Conservation (phyloP, 2,329 filamentous ascomycete genomes). For the Aureobasidium sp. region DNA sequence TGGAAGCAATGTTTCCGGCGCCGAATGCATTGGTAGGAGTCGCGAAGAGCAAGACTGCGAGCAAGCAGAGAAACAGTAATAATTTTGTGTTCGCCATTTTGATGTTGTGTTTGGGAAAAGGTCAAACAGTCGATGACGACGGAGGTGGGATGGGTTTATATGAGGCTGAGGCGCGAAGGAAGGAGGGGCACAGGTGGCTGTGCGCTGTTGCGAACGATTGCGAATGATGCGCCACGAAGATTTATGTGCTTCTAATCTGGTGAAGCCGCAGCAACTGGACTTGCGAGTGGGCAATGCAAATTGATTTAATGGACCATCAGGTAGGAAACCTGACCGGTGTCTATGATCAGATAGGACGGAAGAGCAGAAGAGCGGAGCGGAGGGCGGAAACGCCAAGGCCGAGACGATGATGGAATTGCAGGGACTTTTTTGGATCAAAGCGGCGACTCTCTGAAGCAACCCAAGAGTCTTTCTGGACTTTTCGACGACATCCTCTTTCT, state of each 20-base stretch:
- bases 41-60: slow-evolving; percentile 50
- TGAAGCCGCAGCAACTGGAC: neutral
- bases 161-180: neutral
- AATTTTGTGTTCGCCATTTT: slow-evolving; percentile 20
- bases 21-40: slow-evolving; percentile 70
- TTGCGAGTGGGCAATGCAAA: neutral
- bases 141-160: neutral
- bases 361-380: neutral
- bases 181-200: slow-evolving; percentile 13
- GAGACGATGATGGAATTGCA: slow-evolving; percentile 11
- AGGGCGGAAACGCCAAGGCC: neutral
- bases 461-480: neutral
- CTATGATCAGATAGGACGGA: neutral
- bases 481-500: neutral
- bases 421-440: slow-evolving; percentile 10
- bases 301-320: neutral
- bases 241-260: neutral
- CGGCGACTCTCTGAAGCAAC: slow-evolving; percentile 5
- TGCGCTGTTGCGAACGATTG: neutral
- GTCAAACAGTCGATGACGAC: neutral
- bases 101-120: neutral
- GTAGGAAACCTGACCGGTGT: neutral
- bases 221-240: neutral
- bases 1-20: slow-evolving; percentile 78
- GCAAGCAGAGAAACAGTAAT: slow-evolving; percentile 15